These are phyloP conservation scores for Nyssa sinensis DNA, from an alignment of 148 eudicot genomes.

Conservation along the genomic window DNA sequence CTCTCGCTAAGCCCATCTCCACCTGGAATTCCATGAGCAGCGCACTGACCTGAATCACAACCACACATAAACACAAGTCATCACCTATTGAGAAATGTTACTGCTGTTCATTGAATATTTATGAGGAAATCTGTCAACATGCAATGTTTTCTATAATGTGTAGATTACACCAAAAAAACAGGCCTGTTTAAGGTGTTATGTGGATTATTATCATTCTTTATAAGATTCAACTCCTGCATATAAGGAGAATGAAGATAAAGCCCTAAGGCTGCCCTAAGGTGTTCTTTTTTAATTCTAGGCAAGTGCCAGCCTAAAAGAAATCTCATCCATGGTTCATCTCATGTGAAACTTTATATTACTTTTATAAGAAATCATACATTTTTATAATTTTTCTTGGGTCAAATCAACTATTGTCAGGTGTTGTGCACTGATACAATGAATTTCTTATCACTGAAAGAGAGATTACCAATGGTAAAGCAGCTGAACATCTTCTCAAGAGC, in stretches of 20 bases:
- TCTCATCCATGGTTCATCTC: not conserved
- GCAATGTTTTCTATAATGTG: not conserved
- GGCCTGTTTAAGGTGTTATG: no score
- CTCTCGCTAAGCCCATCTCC: constrained; percentile 38
- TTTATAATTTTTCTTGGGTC: no score
- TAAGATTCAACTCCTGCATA: no score
- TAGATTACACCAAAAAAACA: no score
- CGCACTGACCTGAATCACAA: constrained; percentile 34
- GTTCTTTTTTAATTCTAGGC: no score
- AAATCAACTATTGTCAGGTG: not conserved
- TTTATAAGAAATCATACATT: not conserved
- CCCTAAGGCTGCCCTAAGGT: not conserved
- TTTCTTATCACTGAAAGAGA: not conserved
- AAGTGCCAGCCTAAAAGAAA: not conserved
- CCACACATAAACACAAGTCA: constrained; percentile 15
- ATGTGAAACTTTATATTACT: not conserved
- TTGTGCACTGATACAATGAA: not conserved
- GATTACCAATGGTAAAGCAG: constrained; percentile 51
- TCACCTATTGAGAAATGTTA: not conserved
- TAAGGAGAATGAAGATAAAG: not conserved
- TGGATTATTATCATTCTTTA: no score
- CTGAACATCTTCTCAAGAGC: constrained; percentile 66
- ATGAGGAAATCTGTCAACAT: not conserved
- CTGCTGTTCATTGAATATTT: not conserved
- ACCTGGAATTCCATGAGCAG: constrained; percentile 29